These are phyloP conservation scores for Harringtonia lauricola DNA, from an alignment of 2,329 filamentous ascomycete species.

Conservation along the genomic window DNA sequence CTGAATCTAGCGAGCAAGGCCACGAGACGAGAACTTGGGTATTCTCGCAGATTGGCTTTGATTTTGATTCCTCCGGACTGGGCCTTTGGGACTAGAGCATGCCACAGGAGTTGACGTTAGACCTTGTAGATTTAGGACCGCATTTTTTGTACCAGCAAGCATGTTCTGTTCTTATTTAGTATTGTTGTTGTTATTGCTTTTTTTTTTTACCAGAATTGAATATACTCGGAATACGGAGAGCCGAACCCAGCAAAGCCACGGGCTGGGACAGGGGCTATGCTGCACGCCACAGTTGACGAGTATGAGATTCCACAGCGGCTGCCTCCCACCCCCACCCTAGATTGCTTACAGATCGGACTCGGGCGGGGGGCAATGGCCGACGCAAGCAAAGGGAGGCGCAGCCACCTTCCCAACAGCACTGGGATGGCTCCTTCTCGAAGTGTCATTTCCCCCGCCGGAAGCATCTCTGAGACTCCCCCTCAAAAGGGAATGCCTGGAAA, in stretches of 20 bases:
- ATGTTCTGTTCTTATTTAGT: too few relatives aligned
- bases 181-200: background rate
- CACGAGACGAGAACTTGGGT: background rate
- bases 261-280: too few relatives aligned
- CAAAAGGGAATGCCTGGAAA: too few relatives aligned
- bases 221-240: too few relatives aligned
- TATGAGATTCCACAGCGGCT: background rate
- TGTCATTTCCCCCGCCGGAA: too few relatives aligned
- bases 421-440: too few relatives aligned
- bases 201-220: too few relatives aligned
- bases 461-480: too few relatives aligned
- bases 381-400: conserved; percentile 1
- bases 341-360: background rate
- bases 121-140: background rate
- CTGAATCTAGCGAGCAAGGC: background rate
- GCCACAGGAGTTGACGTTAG: too few relatives aligned
- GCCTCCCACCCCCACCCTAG: background rate
- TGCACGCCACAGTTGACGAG: background rate
- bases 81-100: background rate
- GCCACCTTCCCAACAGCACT: too few relatives aligned
- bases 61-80: background rate
- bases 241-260: too few relatives aligned
- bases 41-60: background rate
- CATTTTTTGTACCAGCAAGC: background rate
- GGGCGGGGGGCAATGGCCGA: background rate